Evolutionary conservation across 306 rosid species (phyloP), one percentile per base, ranked within the genome.

Genomic region (Pueraria montana): DNA sequence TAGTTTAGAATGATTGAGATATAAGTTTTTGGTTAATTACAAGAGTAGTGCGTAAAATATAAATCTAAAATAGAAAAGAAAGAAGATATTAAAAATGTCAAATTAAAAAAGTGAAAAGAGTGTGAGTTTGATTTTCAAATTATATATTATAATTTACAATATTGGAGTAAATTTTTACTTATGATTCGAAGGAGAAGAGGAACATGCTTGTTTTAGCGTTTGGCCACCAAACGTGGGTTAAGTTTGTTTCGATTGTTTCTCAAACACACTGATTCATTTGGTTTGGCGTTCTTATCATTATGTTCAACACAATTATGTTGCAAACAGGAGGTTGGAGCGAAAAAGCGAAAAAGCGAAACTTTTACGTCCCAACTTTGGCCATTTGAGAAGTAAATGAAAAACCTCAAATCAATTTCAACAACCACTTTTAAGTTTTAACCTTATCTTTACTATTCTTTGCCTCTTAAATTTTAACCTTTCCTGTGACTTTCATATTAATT

Each of bases 321-420:
- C 24, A 64, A 17, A 64, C 24, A 64, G 23, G 23, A 32, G 23
- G 45, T 64, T 30, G 13, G 70, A 4, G 3, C 23, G 23, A 64
- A 64, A 64, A 64, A 64, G 45, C 45, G 23, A 64, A 62, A 30
- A 64, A 30, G 32, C 45, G 43, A 32, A 64, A 36, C 23, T 64
- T 64, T 64, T 32, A 64, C 45, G 4, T 59, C 20, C 26, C 45
- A 64, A 2, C 70, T 63, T 27, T 63, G 20, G 21, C 12, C 21
- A 61, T 61, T 11, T 5, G 4, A 26, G 2, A 62, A 59, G 65
- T 59, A 59, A 61, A 61, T 26, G 18, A 26, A 27, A 62, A 26
- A 26, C 40, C 13, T 26, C 18, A n/a, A n/a, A n/a, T n/a, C n/a
- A 62, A 27, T 13, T 13, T 12, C 38, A 62, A 24, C 38, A 61